These are phyloP conservation scores for Zygotorulaspora chibaensis DNA, from an alignment of 805 yeast genomes.

Conservation along the genomic window DNA sequence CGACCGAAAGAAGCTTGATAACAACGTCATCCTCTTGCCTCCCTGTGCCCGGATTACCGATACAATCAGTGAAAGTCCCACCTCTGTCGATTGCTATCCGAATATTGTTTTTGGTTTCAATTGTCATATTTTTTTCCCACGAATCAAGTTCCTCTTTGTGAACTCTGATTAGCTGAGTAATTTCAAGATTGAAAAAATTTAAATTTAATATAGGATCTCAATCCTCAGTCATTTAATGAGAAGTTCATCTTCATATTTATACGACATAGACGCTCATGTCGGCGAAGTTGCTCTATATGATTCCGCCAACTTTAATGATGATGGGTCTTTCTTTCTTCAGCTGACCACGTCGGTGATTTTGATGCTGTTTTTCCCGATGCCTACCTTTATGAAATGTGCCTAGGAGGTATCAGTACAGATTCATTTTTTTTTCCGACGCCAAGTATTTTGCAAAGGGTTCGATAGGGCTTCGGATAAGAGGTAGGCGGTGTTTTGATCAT, in stretches of 20 bases:
- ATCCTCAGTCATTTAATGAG: too few relatives aligned
- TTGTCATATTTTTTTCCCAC: neutral
- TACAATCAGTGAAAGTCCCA: conserved; percentile 86
- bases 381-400: too few relatives aligned
- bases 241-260: too few relatives aligned
- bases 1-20: conserved; percentile 80
- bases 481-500: neutral
- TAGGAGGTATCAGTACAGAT: too few relatives aligned
- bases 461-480: neutral
- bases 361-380: conserved; percentile 1
- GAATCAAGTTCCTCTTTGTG: neutral
- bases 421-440: too few relatives aligned
- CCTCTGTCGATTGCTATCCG: conserved; percentile 60
- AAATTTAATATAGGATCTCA: too few relatives aligned
- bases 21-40: conserved; percentile 54
- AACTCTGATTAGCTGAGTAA: neutral
- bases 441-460: neutral
- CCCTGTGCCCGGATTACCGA: conserved; percentile 46
- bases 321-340: neutral
- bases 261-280: neutral
- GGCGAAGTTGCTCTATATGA: neutral
- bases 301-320: neutral
- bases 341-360: neutral
- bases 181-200: too few relatives aligned
- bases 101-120: conserved; percentile 11